Evolutionary conservation across 805 yeast genomes (phyloP).

Genomic region (Lipomyces yamanashiensis): DNA sequence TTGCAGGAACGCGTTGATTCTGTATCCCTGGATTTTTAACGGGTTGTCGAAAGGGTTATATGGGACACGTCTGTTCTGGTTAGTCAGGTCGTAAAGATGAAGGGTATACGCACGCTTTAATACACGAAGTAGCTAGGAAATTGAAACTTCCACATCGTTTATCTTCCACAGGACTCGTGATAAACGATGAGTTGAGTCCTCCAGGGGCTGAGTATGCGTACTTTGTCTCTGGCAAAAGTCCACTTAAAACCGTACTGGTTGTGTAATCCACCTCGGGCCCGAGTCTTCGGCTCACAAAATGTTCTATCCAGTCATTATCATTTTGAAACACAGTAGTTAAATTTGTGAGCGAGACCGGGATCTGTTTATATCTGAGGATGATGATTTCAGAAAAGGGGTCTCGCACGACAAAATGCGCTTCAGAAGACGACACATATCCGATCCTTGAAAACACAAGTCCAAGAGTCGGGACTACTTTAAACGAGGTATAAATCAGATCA

Average conservation of each 20-base stretch:
- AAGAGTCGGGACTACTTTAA: conserved; percentile 22
- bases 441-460: conserved; percentile 31
- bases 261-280: conserved; percentile 29
- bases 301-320: conserved; percentile 8
- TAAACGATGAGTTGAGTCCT: conserved; percentile 31
- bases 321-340: background rate
- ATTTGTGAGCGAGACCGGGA: conserved; percentile 4
- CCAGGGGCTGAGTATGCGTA: conserved; percentile 24
- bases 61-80: conserved; percentile 29
- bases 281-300: background rate
- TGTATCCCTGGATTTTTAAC: conserved; percentile 31
- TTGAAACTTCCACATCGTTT: conserved; percentile 27
- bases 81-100: background rate
- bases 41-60: conserved; percentile 36
- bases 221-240: conserved; percentile 27
- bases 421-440: conserved; percentile 32
- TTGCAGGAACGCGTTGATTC: conserved; percentile 12
- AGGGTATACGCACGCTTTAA: conserved; percentile 33
- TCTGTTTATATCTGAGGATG: conserved; percentile 16
- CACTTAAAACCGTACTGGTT: conserved; percentile 13
- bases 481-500: conserved; percentile 32
- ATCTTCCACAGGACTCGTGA: conserved; percentile 25
- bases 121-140: conserved; percentile 37
- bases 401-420: conserved; percentile 31
- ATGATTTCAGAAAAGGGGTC: conserved; percentile 20